Evolutionary conservation across 1,284 basidiomycete species (phyloP).

Genomic region (Malassezia globosa): DNA sequence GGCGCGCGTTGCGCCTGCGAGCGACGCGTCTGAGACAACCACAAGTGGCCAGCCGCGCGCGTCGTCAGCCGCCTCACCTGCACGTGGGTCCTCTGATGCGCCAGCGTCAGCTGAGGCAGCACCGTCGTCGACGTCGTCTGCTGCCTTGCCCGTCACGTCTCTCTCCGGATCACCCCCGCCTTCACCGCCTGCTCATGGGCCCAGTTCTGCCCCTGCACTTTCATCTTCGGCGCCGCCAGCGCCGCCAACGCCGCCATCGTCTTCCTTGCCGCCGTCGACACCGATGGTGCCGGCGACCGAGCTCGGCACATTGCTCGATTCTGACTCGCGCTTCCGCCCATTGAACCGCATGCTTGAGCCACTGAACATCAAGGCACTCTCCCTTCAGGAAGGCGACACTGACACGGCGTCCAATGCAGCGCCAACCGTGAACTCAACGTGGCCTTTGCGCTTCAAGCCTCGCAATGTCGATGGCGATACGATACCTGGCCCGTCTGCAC

Average conservation of each 20-base stretch:
- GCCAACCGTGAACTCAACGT: background rate
- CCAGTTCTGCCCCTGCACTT: background rate
- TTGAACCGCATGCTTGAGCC: slow-evolving; percentile 8
- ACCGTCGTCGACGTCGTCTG: background rate
- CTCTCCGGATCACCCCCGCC: background rate
- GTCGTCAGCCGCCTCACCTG: background rate
- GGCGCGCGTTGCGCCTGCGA: background rate
- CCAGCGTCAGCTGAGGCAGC: too few relatives aligned
- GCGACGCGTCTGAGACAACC: background rate
- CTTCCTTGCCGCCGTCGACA: too few relatives aligned
- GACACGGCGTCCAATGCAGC: background rate
- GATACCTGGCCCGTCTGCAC: background rate
- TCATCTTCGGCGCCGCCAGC: background rate
- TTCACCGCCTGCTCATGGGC: background rate
- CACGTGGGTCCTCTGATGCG: too few relatives aligned
- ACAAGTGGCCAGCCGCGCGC: background rate
- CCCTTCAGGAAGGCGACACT: background rate
- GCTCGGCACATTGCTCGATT: background rate
- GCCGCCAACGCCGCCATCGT: background rate
- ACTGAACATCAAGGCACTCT: slow-evolving; percentile 2
- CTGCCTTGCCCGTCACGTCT: background rate
- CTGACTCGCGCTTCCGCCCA: background rate
- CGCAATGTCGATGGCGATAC: background rate
- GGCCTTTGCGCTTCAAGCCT: background rate
- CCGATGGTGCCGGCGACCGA: background rate